Base-by-base conservation (phyloP, 345 rosid species). In the Boechera divaricarpa region DNA sequence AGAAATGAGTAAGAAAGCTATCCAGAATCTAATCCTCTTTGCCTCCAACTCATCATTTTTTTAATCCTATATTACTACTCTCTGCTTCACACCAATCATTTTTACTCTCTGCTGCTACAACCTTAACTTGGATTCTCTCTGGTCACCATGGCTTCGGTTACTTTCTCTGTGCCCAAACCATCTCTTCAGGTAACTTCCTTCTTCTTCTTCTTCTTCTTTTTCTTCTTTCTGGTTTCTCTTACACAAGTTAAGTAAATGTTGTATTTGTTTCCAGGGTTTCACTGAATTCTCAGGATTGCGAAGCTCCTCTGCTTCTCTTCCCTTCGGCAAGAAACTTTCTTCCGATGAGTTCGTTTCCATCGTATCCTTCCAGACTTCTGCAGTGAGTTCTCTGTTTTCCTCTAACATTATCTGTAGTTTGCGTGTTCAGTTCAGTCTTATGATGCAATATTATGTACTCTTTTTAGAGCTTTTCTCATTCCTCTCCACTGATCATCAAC, bases 151-250 rank as follows among this genome's bases (percentile, higher is more conserved):
- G 96, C 97, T 80, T 91, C 91, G 81, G 90, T 91, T 86, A 81
- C 97, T 79, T 72, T 91, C 73, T 83, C 90, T 75, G 90, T 90
- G 33, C 86, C 96, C 89, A 94, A 88, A 83, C 90, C 97, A 28
- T 68, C 94, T 81, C 86, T 87, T 67, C 95, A 87, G 91, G 98
- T 90, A 63, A 44, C 51, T 58, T 42, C 67, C 48, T 58, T 10
- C 48, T 56, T 21, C 55, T 45, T 15, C 60, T 41, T 2, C 28
- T 4, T 45, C 18, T 13, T 42, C 11, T 12, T 56, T 32, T 21
- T 21, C 24, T 21, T 28, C 29, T 28, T 28, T 28, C 15, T 53
- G 26, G 39, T 48, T 29, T 32, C 24, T 60, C 41, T 55, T 52
- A 4, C 55, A 10, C 57, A 28, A 41, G 24, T 12, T 74, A 3